Conservation (phyloP, 2,329 filamentous ascomycete genomes). For the Fusarium circinatum region DNA sequence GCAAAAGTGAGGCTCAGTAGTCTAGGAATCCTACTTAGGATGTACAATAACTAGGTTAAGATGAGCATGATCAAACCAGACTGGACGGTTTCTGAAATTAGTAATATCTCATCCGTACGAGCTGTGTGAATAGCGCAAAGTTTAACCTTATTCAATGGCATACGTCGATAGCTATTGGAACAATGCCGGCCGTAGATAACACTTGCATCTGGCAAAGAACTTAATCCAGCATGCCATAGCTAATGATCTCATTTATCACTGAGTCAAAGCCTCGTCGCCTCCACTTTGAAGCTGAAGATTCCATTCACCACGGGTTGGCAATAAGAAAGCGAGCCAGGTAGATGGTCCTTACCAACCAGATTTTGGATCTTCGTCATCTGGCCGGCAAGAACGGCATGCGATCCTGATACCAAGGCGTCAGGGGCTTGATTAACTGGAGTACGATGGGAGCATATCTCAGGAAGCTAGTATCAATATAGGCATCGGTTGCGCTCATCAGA, state of each 20-base stretch:
- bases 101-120: no score
- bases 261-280: neutral
- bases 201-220: neutral
- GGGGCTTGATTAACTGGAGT: neutral
- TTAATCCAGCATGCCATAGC: neutral
- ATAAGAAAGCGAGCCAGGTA: neutral
- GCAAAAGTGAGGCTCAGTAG: no score
- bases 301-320: neutral
- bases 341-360: rapidly evolving
- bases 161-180: neutral
- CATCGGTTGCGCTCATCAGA: neutral
- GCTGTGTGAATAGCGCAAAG: neutral
- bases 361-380: neutral
- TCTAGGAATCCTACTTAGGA: no score
- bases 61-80: no score
- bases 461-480: neutral
- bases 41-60: no score
- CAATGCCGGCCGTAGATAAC: neutral
- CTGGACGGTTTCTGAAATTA: neutral
- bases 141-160: neutral
- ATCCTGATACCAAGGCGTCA: no score
- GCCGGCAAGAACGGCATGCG: neutral
- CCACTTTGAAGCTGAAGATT: rapidly evolving
- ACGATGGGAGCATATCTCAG: neutral
- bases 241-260: no score